Evolutionary conservation across 305 asterid genomes (phyloP).

Genomic region (Euphrasia arctica): DNA sequence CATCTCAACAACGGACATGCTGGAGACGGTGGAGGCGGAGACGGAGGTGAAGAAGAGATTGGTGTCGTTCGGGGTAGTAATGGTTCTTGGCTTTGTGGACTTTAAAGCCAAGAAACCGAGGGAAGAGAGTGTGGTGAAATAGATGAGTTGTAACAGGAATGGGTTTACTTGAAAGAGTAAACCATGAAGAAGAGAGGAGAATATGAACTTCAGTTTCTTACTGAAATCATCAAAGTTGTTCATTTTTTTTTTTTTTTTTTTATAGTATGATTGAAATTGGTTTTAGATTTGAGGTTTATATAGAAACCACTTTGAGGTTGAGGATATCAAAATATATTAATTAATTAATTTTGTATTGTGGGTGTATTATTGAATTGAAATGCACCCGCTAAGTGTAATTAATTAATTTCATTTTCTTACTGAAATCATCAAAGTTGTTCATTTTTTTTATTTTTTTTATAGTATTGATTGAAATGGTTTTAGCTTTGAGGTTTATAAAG

Average conservation of each 20-base stretch:
- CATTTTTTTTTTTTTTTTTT: too few species aligned
- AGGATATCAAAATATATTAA: too few species aligned
- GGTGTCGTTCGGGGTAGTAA: conserved; percentile 22
- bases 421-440: background rate
- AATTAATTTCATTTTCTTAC: background rate
- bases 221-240: too few species aligned
- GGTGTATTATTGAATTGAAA: too few species aligned
- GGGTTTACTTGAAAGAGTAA: conserved; percentile 24
- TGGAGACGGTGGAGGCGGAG: conserved; percentile 48
- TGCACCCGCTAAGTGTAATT: too few species aligned
- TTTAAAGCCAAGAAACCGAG: conserved; percentile 40
- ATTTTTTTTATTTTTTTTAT: too few species aligned
- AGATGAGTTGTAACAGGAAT: conserved; percentile 35
- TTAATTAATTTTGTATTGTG: too few species aligned
- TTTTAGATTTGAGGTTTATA: too few species aligned
- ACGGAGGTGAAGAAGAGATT: conserved; percentile 48
- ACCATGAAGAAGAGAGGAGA: background rate
- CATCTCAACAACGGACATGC: conserved; percentile 61
- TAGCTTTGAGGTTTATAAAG: too few species aligned
- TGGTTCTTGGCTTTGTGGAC: conserved; percentile 28
- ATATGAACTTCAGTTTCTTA: background rate
- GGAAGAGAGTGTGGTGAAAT: conserved; percentile 36
- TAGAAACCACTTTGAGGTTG: too few species aligned
- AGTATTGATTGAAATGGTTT: background rate
- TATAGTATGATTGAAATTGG: background rate